Conservation (phyloP, 345 rosid species). For the Hypericum androsaemum region DNA sequence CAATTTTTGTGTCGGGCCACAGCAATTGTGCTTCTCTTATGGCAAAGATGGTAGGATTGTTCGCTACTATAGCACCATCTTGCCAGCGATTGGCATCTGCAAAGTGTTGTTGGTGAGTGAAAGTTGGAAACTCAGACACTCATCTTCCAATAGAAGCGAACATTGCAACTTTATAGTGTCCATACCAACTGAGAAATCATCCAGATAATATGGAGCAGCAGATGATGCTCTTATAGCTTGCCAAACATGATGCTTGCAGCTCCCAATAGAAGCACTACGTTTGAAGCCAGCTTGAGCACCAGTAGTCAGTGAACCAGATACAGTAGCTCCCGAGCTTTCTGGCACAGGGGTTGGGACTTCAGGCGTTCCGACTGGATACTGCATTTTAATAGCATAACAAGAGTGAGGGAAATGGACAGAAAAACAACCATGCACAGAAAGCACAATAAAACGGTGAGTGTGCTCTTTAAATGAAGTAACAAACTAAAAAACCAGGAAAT, state of each 20-base stretch:
- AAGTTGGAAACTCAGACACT: background rate
- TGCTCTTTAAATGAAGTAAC: constrained; percentile 6
- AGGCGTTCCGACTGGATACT: constrained; percentile 93
- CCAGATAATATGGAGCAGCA: constrained; percentile 98
- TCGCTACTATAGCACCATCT: constrained; percentile 99
- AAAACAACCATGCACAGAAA: background rate
- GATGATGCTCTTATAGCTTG: constrained; percentile 99
- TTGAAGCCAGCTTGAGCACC: constrained; percentile 81
- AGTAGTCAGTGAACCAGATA: constrained; percentile 50
- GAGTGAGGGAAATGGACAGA: constrained; percentile 3
- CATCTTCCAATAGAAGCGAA: background rate
- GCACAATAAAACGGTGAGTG: background rate
- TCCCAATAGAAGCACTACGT: constrained; percentile 90
- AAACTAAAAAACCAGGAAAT: background rate
- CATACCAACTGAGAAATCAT: constrained; percentile 90
- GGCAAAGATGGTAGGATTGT: constrained; percentile 87
- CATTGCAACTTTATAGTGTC: background rate
- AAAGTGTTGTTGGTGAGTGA: constrained; percentile 5
- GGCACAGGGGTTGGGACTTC: constrained; percentile 70
- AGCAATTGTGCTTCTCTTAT: constrained; percentile 97
- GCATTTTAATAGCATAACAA: constrained; percentile 16
- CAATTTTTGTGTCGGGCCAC: constrained; percentile 96
- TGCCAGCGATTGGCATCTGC: constrained; percentile 87
- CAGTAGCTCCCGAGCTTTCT: constrained; percentile 60
- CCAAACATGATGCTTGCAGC: constrained; percentile 94